phyloP scores from a whole-genome alignment of 2,329 filamentous ascomycete species.

The Ascochyta lentis region DNA sequence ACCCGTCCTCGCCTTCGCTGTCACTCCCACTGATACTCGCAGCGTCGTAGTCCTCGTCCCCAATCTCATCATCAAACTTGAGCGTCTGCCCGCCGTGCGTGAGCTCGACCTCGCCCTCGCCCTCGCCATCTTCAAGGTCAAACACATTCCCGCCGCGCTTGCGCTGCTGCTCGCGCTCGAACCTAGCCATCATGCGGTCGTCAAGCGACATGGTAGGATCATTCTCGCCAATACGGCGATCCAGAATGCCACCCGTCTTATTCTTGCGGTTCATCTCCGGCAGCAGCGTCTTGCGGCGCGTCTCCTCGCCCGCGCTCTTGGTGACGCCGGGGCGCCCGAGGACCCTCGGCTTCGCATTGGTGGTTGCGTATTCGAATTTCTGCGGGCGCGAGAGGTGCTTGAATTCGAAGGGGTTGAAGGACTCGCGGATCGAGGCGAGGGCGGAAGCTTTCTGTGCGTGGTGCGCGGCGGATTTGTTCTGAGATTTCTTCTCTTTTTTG shows the following conservation, averaged over 20 bases:
- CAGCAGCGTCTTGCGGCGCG: slow-evolving; percentile 82
- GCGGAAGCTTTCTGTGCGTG: slow-evolving; percentile 78
- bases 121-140: slow-evolving; percentile 83
- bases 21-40: slow-evolving; percentile 66
- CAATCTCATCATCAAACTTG: slow-evolving; percentile 62
- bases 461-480: slow-evolving; percentile 75
- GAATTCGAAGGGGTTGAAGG: slow-evolving; percentile 98
- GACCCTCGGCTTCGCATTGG: slow-evolving; percentile 60
- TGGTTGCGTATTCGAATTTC: slow-evolving; percentile 85
- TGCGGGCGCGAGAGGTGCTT: slow-evolving; percentile 77
- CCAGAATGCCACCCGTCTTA: slow-evolving; percentile 90
- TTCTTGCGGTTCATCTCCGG: slow-evolving; percentile 87
- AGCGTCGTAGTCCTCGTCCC: slow-evolving; percentile 78
- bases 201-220: slow-evolving; percentile 93
- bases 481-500: slow-evolving; percentile 83
- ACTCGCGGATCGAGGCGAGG: slow-evolving; percentile 85
- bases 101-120: slow-evolving; percentile 66
- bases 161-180: slow-evolving; percentile 84
- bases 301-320: slow-evolving; percentile 86
- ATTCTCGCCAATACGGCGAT: slow-evolving; percentile 94
- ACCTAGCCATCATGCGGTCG: slow-evolving; percentile 89
- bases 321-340: slow-evolving; percentile 81
- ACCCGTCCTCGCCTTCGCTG: slow-evolving; percentile 44
- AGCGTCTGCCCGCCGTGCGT: slow-evolving; percentile 85
- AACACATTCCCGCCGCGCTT: slow-evolving; percentile 83